Base-by-base conservation (phyloP, 352 stramenopile species). In the Pythium apleroticum region DNA sequence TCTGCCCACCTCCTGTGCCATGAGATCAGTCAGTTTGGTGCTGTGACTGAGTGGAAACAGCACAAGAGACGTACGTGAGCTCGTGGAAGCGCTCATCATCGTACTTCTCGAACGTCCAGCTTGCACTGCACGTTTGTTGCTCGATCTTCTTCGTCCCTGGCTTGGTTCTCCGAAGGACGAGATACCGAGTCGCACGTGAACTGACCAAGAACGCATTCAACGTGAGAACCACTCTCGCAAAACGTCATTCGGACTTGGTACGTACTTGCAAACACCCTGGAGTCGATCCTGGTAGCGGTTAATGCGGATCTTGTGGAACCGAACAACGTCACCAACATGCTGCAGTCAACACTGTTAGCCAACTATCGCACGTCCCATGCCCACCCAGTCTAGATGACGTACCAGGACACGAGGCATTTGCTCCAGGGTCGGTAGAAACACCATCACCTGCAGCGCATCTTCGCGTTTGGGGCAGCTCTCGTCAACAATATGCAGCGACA, bases 221-320 rank as follows among this genome's bases (percentile, higher is more conserved):
- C 35, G 37, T 45, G 10, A 55, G 28, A 35, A n/a, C 53, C 31
- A 53, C 15, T 43, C 11, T 20, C 20, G 6, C 19, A 2, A 43
- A 4, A 1, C 4, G 14, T 19, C 30, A 33, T 9, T 33, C 14
- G 0, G 10, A 63, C 11, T 9, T 50, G 28, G n/a, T 6, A 68
- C 81, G 52, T 72, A 92, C 84, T 60, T 63, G 53, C 71, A 71
- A 17, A 91, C 49, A 6, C 82, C 84, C 68, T 93, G 84, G 6
- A 84, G 69, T 28, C 63, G 76, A 33, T 83, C 73, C 31, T 81
- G 68, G 48, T 84, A 90, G 10, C 76, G 70, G 43, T 91, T 87
- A 41, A 93, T 81, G n/a, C 75, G 68, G 1, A 91, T 66, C 48
- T 86, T 84, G 71, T 93, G 85, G 66, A 93, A 90, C 7, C 85